Percentiles rank a stretch among this genome's conserved stretches.
Evolutionary conservation across 1,284 basidiomycete genomes (phyloP).

Genomic region (Mycosarcoma mackinlayi): DNA sequence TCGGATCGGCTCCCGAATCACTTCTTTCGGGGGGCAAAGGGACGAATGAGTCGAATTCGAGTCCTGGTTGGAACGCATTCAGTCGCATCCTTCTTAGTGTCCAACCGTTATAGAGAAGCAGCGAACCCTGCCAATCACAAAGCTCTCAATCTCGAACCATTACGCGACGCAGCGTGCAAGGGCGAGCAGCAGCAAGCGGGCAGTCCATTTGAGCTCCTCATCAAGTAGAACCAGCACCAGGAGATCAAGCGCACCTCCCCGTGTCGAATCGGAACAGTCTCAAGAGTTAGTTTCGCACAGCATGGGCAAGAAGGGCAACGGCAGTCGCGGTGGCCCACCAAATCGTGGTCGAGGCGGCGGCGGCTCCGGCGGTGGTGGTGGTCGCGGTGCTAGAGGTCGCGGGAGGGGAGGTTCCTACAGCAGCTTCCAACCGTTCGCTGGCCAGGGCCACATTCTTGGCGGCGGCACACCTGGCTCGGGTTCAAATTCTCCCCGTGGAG

Average conservation of each 20-base stretch:
- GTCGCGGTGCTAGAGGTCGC: constrained; percentile 24
- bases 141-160: too few relatives aligned
- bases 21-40: background rate
- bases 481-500: constrained; percentile 33
- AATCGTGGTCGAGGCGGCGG: constrained; percentile 22
- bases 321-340: constrained; percentile 15
- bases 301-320: constrained; percentile 42
- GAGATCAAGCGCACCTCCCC: too few relatives aligned
- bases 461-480: constrained; percentile 15
- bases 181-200: too few relatives aligned
- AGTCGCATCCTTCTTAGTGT: too few relatives aligned
- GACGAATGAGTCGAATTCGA: background rate
- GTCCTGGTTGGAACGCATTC: too few relatives aligned
- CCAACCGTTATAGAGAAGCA: too few relatives aligned
- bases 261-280: background rate
- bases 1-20: background rate
- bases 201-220: too few relatives aligned
- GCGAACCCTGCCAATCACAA: too few relatives aligned
- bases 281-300: background rate
- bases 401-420: constrained; percentile 14
- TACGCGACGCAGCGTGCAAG: too few relatives aligned
- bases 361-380: constrained; percentile 16
- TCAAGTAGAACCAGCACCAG: too few relatives aligned
- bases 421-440: constrained; percentile 34
- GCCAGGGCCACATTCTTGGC: constrained; percentile 24